Conservation (phyloP, 495 filamentous ascomycete genomes). For the Terfezia boudieri region DNA sequence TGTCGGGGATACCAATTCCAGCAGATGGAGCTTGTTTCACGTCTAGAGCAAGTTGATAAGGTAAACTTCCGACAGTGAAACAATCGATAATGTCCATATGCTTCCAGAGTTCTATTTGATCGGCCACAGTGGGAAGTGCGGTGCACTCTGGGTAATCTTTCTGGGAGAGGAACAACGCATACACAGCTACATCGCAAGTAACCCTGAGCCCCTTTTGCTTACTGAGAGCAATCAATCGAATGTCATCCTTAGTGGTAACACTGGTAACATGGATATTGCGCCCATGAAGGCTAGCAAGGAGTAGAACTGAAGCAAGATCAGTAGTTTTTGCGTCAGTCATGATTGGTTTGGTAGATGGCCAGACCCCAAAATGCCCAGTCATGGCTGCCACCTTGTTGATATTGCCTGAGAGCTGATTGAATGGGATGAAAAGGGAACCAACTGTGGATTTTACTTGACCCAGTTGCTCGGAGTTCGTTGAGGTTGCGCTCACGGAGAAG, state of each 20-base stretch:
- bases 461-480: conserved; percentile 53
- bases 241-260: conserved; percentile 64
- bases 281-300: conserved; percentile 62
- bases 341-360: conserved; percentile 64
- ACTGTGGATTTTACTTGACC: conserved; percentile 50
- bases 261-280: conserved; percentile 68
- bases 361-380: conserved; percentile 57
- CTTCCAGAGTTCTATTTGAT: conserved; percentile 62
- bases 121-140: conserved; percentile 42
- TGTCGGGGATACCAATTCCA: conserved; percentile 48
- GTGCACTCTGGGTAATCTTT: conserved; percentile 49
- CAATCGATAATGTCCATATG: conserved; percentile 56
- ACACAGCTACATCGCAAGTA: conserved; percentile 66
- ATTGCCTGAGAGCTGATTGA: conserved; percentile 68
- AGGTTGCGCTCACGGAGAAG: conserved; percentile 62
- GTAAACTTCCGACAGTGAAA: conserved; percentile 65
- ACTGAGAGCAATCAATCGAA: conserved; percentile 53
- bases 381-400: conserved; percentile 72
- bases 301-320: conserved; percentile 56
- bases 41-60: conserved; percentile 49
- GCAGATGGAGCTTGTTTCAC: conserved; percentile 30
- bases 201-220: conserved; percentile 69
- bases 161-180: conserved; percentile 56
- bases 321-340: conserved; percentile 70
- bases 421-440: conserved; percentile 68